Evolutionary conservation across 495 filamentous ascomycete species (phyloP), one percentile per base, ranked within the genome.

Genomic region (Podospora bellae-mahoneyi): DNA sequence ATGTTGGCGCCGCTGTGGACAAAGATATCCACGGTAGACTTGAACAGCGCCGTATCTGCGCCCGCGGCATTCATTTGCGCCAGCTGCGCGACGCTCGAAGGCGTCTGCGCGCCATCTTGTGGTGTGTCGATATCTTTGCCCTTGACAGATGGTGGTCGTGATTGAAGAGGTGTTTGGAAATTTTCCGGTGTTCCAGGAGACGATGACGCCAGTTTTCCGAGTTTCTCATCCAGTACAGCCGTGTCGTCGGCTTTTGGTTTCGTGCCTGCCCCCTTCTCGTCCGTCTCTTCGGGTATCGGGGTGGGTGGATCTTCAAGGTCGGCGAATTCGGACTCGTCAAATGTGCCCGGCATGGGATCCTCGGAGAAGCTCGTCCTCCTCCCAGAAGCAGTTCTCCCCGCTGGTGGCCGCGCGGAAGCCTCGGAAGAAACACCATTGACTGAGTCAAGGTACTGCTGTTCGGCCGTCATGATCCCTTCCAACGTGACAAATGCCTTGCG

Each of bases 401-500:
- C 68, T 3, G 63, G 32, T n/a, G 28, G 20, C 2, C 0, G 56
- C 19, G 23, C 19, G n/a, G n/a, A 18, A 26, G 59, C 13, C n/a
- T 61, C 26, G 20, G 59, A 28, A 3, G 39, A 48, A 48, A 48
- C 64, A 5, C 57, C 61, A 18, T 60, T 62, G 20, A 69, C 19
- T 23, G 70, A 72, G n/a, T 75, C 75, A 28, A 86, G 34, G 64
- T 82, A 83, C 16, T 76, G 76, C 3, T 66, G 68, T 69, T 87
- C 84, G 4, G 82, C 72, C 55, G 80, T 69, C 72, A 85, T 78
- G 66, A 99, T 90, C 5, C 84, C 85, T 75, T 97, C 90, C 19
- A 99, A 81, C 4, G 94, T 91, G 27, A 91, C 81, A 74, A 90
- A 98, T 5, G 95, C 95, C 72, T 94, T 97, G 69, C 96, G 84